Conservation (phyloP, 108 stramenopile genomes). For the Nitzschia sp. region DNA sequence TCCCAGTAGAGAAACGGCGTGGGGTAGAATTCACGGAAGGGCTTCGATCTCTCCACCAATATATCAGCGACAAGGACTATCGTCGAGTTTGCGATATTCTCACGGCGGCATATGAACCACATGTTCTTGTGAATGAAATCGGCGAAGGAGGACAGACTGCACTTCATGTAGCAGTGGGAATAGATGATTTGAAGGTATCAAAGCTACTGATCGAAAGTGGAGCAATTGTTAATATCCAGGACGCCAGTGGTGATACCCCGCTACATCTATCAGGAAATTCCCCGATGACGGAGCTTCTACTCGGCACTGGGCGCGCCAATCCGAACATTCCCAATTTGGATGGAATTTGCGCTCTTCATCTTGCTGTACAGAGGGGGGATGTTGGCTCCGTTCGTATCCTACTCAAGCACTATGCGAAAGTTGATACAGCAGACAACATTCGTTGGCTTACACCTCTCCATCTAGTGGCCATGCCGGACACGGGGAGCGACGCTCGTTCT, state of each 20-base stretch:
- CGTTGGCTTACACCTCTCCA: slow-evolving; percentile 84
- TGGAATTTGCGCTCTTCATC: slow-evolving; percentile 78
- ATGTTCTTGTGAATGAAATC: slow-evolving; percentile 42
- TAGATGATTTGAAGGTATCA: slow-evolving; percentile 43
- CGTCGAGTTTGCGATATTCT: slow-evolving; percentile 15
- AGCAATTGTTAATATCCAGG: slow-evolving; percentile 73
- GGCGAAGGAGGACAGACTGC: slow-evolving; percentile 61
- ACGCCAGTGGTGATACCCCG: slow-evolving; percentile 76
- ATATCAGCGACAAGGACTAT: slow-evolving; percentile 10
- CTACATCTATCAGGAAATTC: slow-evolving; percentile 59
- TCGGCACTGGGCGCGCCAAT: slow-evolving; percentile 61
- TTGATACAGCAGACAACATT: slow-evolving; percentile 74
- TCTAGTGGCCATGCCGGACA: slow-evolving; percentile 50
- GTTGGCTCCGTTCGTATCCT: slow-evolving; percentile 58
- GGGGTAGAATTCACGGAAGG: slow-evolving; percentile 1
- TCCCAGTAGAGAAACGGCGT: background rate
- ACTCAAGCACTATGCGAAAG: slow-evolving; percentile 56
- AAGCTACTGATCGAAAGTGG: slow-evolving; percentile 52
- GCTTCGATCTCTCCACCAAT: slow-evolving; percentile 15
- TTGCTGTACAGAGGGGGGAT: slow-evolving; percentile 74
- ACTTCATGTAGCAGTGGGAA: slow-evolving; percentile 69
- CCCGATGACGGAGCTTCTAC: slow-evolving; percentile 52
- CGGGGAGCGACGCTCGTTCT: slow-evolving; percentile 19
- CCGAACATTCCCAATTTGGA: slow-evolving; percentile 87
- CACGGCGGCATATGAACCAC: slow-evolving; percentile 10